Conservation (phyloP, 805 yeast species). For the Ogataea pilisensis region DNA sequence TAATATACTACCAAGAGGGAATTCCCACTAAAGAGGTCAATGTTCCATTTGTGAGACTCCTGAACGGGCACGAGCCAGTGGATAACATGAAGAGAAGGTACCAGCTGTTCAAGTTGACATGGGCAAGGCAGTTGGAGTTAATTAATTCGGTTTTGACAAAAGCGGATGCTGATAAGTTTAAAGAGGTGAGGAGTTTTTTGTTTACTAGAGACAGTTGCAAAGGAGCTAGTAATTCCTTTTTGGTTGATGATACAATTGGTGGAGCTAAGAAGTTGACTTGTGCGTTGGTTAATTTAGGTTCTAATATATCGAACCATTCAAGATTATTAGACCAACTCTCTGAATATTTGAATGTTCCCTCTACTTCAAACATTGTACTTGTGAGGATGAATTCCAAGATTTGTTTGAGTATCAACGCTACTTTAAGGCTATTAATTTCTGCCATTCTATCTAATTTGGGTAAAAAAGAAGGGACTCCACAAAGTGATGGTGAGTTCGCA, state of each 20-base stretch:
- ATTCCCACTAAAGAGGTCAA: conserved; percentile 13
- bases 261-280: conserved; percentile 27
- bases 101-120: conserved; percentile 37
- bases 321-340: conserved; percentile 30
- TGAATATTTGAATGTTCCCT: conserved; percentile 12
- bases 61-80: conserved; percentile 41
- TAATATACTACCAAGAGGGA: conserved; percentile 18
- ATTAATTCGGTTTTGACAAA: conserved; percentile 29
- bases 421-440: conserved; percentile 33
- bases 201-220: too few species aligned
- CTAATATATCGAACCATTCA: conserved; percentile 39
- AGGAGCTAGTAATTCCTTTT: too few species aligned
- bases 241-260: not conserved
- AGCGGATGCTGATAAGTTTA: conserved; percentile 34
- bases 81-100: conserved; percentile 36
- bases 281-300: conserved; percentile 37
- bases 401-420: conserved; percentile 34
- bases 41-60: conserved; percentile 39
- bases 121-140: conserved; percentile 30
- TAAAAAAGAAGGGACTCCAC: too few species aligned
- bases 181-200: conserved; percentile 27
- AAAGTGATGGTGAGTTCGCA: too few species aligned
- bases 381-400: conserved; percentile 34
- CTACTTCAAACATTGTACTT: conserved; percentile 16
- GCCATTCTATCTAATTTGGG: conserved; percentile 13